Conservation (phyloP, 2,329 filamentous ascomycete genomes). For the Daldinia eschscholtzii region DNA sequence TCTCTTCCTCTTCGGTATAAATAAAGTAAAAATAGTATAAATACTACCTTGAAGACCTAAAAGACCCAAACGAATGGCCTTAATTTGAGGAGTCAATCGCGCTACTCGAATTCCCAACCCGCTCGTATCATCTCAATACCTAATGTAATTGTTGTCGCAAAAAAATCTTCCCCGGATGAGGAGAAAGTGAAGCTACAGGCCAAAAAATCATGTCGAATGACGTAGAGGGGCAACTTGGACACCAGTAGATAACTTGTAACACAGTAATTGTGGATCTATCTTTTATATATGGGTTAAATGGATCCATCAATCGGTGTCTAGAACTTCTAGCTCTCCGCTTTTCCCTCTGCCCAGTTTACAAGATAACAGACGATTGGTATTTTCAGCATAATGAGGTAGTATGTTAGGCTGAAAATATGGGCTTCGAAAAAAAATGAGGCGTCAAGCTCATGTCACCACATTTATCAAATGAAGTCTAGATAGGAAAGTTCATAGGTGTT, state of each 20-base stretch:
- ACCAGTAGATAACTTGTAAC: conserved; percentile 26
- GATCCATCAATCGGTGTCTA: conserved; percentile 31
- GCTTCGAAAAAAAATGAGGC: background rate
- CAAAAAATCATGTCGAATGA: conserved; percentile 46
- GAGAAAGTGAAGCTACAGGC: conserved; percentile 27
- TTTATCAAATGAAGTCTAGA: background rate
- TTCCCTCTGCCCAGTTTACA: conserved; percentile 8
- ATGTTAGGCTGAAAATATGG: conserved; percentile 11
- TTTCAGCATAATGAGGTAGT: background rate
- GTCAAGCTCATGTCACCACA: background rate
- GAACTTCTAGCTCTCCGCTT: conserved; percentile 28
- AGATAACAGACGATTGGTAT: conserved; percentile 4
- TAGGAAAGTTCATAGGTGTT: background rate
- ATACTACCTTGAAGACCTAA: background rate
- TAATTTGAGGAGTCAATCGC: conserved; percentile 19
- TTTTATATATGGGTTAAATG: conserved; percentile 8
- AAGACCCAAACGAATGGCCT: background rate
- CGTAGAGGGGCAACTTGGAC: conserved; percentile 46
- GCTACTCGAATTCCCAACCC: conserved; percentile 12
- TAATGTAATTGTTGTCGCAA: conserved; percentile 30
- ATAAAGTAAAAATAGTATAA: background rate
- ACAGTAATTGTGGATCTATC: conserved; percentile 32
- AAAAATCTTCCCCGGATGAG: conserved; percentile 31
- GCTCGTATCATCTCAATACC: conserved; percentile 21
- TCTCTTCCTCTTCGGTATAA: conserved; percentile 15